These are phyloP conservation scores for Asterella californica DNA, from an alignment of 225 moss, liverwort and hornwort genomes.

Conservation along the genomic window DNA sequence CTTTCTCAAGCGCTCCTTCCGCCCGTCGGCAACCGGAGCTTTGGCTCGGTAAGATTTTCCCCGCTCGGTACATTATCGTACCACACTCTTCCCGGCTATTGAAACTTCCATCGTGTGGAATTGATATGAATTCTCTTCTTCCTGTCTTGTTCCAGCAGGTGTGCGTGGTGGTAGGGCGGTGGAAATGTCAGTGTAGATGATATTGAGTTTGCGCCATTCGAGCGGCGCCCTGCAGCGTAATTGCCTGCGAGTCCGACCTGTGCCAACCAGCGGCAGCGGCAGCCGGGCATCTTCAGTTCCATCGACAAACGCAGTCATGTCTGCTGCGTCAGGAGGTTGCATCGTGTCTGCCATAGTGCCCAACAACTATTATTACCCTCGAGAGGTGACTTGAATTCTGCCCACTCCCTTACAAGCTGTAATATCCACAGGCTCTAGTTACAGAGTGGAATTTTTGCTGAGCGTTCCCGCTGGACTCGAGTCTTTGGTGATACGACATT, in stretches of 20 bases:
- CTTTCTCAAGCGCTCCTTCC: neutral
- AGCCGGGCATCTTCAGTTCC: constrained; percentile 5
- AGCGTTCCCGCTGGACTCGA: neutral
- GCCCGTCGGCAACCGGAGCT: neutral
- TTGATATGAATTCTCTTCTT: no score
- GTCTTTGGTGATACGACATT: neutral
- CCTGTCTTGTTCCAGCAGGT: neutral
- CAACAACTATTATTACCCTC: constrained; percentile 17
- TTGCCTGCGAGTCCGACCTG: constrained; percentile 9
- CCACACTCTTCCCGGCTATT: neutral
- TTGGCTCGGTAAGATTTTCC: neutral
- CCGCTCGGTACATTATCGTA: no score
- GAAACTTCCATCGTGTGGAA: no score
- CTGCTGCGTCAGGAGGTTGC: constrained; percentile 34
- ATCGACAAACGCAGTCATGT: constrained; percentile 20
- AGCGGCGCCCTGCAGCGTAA: constrained; percentile 6
- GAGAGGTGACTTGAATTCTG: constrained; percentile 25
- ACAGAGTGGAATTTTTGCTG: neutral
- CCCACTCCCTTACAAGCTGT: neutral
- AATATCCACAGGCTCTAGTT: neutral
- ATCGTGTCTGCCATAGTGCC: constrained; percentile 30
- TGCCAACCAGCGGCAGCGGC: neutral
- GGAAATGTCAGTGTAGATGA: constrained; percentile 4
- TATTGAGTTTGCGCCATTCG: neutral
- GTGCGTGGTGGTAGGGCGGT: neutral